phyloP scores from a whole-genome alignment of 352 stramenopile species.

The Globisporangium uncinulatum region DNA sequence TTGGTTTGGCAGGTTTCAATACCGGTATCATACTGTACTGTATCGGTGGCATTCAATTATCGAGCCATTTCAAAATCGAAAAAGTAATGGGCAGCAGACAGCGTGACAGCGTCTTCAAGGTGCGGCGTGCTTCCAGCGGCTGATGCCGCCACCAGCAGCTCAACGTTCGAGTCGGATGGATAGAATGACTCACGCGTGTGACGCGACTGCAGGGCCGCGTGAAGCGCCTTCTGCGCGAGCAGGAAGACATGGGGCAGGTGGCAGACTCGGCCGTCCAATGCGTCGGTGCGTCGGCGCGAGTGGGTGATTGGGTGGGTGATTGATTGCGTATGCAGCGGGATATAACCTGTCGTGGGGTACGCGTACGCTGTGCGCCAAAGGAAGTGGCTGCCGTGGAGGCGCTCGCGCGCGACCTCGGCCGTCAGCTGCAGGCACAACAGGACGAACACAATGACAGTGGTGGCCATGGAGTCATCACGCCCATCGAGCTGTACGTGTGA shows the following conservation, averaged over 20 bases:
- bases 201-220: slow-evolving; percentile 32
- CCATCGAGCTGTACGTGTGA: slow-evolving; percentile 48
- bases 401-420: slow-evolving; percentile 53
- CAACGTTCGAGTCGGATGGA: too few relatives aligned
- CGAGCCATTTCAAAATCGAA: too few relatives aligned
- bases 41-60: too few relatives aligned
- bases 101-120: slow-evolving; percentile 50
- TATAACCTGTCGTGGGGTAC: not conserved
- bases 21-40: too few relatives aligned
- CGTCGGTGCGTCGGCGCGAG: slow-evolving; percentile 33
- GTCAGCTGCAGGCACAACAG: slow-evolving; percentile 24
- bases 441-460: not conserved
- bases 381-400: slow-evolving; percentile 48
- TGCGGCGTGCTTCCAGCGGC: slow-evolving; percentile 1
- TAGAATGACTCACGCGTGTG: not conserved
- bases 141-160: not conserved
- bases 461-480: slow-evolving; percentile 27
- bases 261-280: slow-evolving; percentile 37
- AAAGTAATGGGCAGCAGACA: slow-evolving; percentile 27
- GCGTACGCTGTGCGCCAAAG: too few relatives aligned
- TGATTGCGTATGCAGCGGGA: too few relatives aligned
- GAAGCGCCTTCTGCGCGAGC: slow-evolving; percentile 57
- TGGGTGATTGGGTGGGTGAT: not conserved
- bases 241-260: slow-evolving; percentile 73
- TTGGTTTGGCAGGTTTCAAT: too few relatives aligned